A percentile compares a stretch with the other conserved stretches of the same genome.
Evolutionary conservation across 441 rosid species (phyloP).

Genomic region (Euphorbia corollata): DNA sequence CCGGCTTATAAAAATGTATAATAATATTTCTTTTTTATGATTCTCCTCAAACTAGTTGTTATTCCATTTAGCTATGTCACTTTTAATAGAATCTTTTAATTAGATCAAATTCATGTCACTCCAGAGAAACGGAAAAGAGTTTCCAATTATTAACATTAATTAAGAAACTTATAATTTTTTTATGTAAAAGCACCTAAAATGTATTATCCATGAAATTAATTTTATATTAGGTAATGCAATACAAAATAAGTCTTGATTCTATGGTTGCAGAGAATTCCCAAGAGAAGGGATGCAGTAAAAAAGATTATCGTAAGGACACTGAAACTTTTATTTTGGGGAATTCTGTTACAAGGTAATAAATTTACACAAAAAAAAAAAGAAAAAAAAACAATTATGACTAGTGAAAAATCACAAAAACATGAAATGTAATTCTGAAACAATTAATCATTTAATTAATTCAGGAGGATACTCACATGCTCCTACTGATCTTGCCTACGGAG

Average conservation of each 20-base stretch:
- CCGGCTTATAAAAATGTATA: slow-evolving; percentile 3
- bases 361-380: no score
- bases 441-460: slow-evolving; percentile 11
- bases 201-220: no score
- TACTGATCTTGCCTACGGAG: slow-evolving; percentile 45
- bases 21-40: background rate
- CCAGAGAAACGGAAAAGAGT: background rate
- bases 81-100: no score
- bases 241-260: no score
- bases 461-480: slow-evolving; percentile 75
- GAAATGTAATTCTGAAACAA: no score
- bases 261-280: slow-evolving; percentile 39
- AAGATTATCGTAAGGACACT: slow-evolving; percentile 49
- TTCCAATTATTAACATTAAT: background rate
- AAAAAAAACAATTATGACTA: no score
- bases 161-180: background rate
- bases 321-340: slow-evolving; percentile 74
- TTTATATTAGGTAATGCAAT: no score
- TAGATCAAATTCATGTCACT: background rate
- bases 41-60: background rate
- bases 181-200: no score
- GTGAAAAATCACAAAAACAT: no score
- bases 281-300: slow-evolving; percentile 34
- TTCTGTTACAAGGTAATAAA: slow-evolving; percentile 48
- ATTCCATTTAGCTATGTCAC: background rate